Percentiles rank a stretch among this genome's conserved stretches.
These are phyloP conservation scores for Bipolaris cookei DNA, from an alignment of 2,329 filamentous ascomycete genomes.

Conservation along the genomic window DNA sequence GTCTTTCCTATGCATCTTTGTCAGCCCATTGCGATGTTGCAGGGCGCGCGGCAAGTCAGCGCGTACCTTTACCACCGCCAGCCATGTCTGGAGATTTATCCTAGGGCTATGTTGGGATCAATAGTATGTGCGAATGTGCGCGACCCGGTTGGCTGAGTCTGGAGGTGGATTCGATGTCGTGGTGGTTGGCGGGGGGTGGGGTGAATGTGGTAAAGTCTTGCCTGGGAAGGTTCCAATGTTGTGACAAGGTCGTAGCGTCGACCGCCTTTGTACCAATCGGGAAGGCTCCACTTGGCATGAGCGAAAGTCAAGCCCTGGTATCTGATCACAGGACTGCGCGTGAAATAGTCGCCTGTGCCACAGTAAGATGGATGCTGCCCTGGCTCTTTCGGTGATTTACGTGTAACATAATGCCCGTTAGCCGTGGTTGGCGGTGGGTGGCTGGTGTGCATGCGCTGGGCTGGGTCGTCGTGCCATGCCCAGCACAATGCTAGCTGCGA, in stretches of 20 bases:
- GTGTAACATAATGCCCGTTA: not conserved
- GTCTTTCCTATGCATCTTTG: conserved; percentile 55
- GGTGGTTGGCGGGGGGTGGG: conserved; percentile 42
- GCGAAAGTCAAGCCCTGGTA: conserved; percentile 19
- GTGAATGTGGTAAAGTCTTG: conserved; percentile 43
- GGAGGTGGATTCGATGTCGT: conserved; percentile 36
- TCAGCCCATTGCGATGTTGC: conserved; percentile 26
- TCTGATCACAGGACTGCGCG: conserved; percentile 19
- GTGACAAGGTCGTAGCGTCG: conserved; percentile 27
- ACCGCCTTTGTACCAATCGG: conserved; percentile 38
- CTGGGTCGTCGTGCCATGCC: not conserved
- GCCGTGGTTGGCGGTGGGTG: conserved; percentile 1
- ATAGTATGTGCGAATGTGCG: conserved; percentile 40
- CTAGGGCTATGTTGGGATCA: conserved; percentile 27
- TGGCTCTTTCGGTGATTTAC: not conserved
- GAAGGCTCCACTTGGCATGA: conserved; percentile 30
- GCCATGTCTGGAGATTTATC: conserved; percentile 60
- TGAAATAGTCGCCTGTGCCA: conserved; percentile 28
- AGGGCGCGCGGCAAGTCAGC: conserved; percentile 36
- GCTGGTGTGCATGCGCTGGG: conserved; percentile 1
- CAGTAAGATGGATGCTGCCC: conserved; percentile 10
- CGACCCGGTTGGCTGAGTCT: conserved; percentile 39
- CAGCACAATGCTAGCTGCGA: not conserved
- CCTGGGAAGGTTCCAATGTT: conserved; percentile 40
- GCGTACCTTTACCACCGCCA: conserved; percentile 89